These are phyloP conservation scores for Coemansia sp. DNA, from an alignment of 192 early-diverging fungal species.

Conservation along the genomic window DNA sequence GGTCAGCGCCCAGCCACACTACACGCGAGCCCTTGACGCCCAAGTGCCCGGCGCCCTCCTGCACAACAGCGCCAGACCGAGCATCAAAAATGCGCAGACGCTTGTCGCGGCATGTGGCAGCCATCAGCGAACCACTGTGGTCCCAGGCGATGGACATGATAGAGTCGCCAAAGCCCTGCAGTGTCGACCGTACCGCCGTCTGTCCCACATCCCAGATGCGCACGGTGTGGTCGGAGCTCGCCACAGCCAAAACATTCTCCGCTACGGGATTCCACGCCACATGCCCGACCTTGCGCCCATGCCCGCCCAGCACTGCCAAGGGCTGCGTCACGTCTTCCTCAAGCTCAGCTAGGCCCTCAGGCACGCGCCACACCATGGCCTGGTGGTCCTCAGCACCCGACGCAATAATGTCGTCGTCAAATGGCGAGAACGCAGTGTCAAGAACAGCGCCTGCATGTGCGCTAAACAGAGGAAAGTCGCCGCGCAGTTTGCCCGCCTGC, in stretches of 20 bases:
- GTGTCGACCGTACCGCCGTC: conserved; percentile 67
- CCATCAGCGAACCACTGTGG: conserved; percentile 78
- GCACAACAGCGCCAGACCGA: conserved; percentile 72
- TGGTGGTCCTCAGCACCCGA: conserved; percentile 79
- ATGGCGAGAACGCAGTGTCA: conserved; percentile 97
- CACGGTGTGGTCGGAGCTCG: conserved; percentile 85
- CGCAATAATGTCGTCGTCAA: conserved; percentile 96
- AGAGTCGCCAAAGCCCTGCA: conserved; percentile 84
- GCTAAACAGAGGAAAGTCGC: conserved; percentile 84
- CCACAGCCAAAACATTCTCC: conserved; percentile 85
- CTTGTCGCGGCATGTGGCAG: conserved; percentile 96
- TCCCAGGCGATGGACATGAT: conserved; percentile 92
- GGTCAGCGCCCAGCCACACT: conserved; percentile 78
- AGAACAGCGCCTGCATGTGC: conserved; percentile 93
- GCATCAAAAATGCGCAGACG: conserved; percentile 93
- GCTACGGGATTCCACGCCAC: conserved; percentile 96
- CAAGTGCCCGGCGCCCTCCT: conserved; percentile 81
- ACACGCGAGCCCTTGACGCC: conserved; percentile 97
- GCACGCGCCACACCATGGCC: conserved; percentile 95
- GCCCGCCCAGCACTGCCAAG: conserved; percentile 74
- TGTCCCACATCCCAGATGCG: conserved; percentile 94
- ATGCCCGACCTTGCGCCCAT: conserved; percentile 96
- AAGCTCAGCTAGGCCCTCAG: conserved; percentile 66
- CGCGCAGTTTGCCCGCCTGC: conserved; percentile 76
- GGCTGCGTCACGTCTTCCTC: conserved; percentile 72